Evolutionary conservation across 1,139 yeast genomes (phyloP), one percentile per base, ranked within the genome.

Genomic region (Lodderomyces elongisporus): DNA sequence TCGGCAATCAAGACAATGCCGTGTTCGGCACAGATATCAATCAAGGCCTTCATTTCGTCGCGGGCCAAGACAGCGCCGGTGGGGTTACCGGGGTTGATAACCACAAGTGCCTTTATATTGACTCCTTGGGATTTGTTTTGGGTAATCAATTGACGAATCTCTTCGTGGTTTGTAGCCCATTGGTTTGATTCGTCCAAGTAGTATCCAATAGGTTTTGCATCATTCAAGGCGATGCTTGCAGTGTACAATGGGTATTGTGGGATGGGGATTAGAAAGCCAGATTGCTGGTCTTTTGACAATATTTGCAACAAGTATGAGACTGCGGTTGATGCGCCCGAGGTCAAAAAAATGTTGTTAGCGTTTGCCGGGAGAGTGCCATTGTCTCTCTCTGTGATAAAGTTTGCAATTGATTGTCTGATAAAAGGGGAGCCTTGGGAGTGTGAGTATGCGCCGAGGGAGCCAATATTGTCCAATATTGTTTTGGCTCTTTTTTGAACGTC

Each of bases 161-260:
- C 82, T 5, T 59, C 53, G 2, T 93, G 75, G 49, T 85, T 77
- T 5, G 94, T 79, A 18, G 91, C 77, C 98, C 98, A 93, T 45
- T 78, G 74, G 31, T 78, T 66, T 25, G 68, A 61, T 61, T 91
- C 98, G 45, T 88, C 80, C 44, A 91, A 66, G 51, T 74, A 85
- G 60, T 91, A 93, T n/a, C 95, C 94, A 34, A 91, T 69, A 7
- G 95, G 84, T 23, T 79, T 74, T 12, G 96, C 78, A 49, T 84
- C 77, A 51, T 82, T 82, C 48, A 91, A 68, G 3, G 96, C 82
- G 49, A 93, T 70, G 4, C 95, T 71, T 13, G 98, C 97, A 5
- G 97, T 87, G 62, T 91, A 91, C 41, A 93, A 71, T 4, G 98
- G 98, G 55, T 93, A 91, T 62, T 91, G 98, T 10, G 98, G 98